These are phyloP conservation scores for Diplodia seriata DNA, from an alignment of 2,329 filamentous ascomycete species.

Conservation along the genomic window DNA sequence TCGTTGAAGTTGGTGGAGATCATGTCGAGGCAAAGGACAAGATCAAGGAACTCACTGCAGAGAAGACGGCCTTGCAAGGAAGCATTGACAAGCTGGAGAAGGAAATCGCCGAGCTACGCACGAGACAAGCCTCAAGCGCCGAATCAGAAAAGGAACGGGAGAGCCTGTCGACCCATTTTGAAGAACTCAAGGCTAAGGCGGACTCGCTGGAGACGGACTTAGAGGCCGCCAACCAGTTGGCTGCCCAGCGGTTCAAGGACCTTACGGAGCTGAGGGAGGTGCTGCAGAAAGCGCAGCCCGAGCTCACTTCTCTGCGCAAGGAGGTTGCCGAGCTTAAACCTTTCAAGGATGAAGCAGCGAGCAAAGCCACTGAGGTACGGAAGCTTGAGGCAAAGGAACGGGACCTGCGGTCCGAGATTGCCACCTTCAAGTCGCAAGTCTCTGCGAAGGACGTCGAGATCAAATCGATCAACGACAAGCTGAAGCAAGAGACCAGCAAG, in stretches of 20 bases:
- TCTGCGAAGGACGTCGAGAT: slow-evolving; percentile 80
- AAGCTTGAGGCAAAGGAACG: slow-evolving; percentile 82
- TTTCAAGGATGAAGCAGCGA: slow-evolving; percentile 75
- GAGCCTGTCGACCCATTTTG: slow-evolving; percentile 68
- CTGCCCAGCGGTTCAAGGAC: slow-evolving; percentile 87
- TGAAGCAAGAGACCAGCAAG: slow-evolving; percentile 74
- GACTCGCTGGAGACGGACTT: slow-evolving; percentile 80
- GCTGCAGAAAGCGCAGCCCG: slow-evolving; percentile 83
- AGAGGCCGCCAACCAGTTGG: slow-evolving; percentile 82
- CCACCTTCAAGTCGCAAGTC: slow-evolving; percentile 71
- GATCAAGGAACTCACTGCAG: slow-evolving; percentile 70
- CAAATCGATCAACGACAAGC: slow-evolving; percentile 76
- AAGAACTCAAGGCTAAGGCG: slow-evolving; percentile 74
- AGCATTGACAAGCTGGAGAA: slow-evolving; percentile 73
- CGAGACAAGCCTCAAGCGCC: slow-evolving; percentile 54
- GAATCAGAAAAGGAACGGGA: slow-evolving; percentile 61
- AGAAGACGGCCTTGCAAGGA: slow-evolving; percentile 70
- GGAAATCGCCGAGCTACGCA: slow-evolving; percentile 67
- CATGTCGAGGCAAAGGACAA: slow-evolving; percentile 83
- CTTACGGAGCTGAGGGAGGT: slow-evolving; percentile 79
- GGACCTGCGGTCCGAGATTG: slow-evolving; percentile 77
- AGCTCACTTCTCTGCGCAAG: slow-evolving; percentile 77
- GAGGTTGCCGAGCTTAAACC: slow-evolving; percentile 78
- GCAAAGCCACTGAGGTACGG: slow-evolving; percentile 68
- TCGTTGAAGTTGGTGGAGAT: slow-evolving; percentile 80